Conservation (phyloP, 805 yeast genomes). For the Pichia membranifaciens region DNA sequence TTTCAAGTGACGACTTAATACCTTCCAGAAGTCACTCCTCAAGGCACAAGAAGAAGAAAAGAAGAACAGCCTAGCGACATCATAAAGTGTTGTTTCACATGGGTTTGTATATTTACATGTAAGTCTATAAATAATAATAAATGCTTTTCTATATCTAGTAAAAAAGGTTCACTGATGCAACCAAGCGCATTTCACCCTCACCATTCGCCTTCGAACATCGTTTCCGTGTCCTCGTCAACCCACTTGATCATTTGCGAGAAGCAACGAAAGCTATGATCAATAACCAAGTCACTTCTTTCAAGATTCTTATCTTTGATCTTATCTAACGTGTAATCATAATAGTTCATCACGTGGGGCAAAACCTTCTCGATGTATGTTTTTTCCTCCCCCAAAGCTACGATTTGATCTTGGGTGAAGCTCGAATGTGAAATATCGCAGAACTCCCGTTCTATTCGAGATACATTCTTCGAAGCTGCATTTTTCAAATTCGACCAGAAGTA, state of each 20-base stretch:
- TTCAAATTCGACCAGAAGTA: constrained; percentile 9
- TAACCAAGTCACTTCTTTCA: constrained; percentile 5
- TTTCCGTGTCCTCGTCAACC: constrained; percentile 17
- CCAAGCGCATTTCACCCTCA: background rate
- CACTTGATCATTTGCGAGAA: constrained; percentile 15
- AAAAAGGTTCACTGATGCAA: too few species aligned
- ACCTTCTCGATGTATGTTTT: constrained; percentile 8
- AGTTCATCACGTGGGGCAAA: constrained; percentile 14
- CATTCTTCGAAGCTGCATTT: constrained; percentile 5
- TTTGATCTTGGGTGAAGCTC: constrained; percentile 1
- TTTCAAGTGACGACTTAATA: too few species aligned
- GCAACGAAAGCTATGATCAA: constrained; percentile 10
- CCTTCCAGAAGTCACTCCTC: background rate
- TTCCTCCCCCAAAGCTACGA: background rate
- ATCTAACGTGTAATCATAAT: constrained; percentile 14
- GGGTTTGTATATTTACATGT: constrained; percentile 3
- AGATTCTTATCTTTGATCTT: constrained; percentile 8
- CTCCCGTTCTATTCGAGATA: constrained; percentile 9
- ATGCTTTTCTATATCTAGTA: background rate
- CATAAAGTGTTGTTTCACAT: too few species aligned
- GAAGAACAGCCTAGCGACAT: too few species aligned
- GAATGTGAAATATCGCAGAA: background rate
- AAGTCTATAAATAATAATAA: background rate
- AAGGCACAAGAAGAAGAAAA: constrained; percentile 3
- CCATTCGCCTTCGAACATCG: constrained; percentile 10